Conservation (phyloP, 2,329 filamentous ascomycete genomes). For the Clarireedia homoeocarpa region DNA sequence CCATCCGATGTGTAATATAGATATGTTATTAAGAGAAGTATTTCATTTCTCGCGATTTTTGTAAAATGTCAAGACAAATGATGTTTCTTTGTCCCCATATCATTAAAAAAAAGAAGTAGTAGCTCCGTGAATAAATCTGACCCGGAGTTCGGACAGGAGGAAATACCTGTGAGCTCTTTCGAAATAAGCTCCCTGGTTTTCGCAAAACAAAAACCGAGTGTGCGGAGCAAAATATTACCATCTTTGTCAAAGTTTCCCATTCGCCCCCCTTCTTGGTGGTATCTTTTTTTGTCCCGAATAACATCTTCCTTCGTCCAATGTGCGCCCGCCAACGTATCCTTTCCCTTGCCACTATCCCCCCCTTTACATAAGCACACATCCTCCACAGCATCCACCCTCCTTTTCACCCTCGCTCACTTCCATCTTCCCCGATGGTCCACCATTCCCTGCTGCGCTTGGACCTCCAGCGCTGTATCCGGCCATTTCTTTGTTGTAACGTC, state of each 20-base stretch:
- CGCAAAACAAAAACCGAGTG: background rate
- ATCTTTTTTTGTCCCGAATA: slow-evolving; percentile 7
- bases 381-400: slow-evolving; percentile 68
- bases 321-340: background rate
- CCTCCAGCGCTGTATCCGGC: slow-evolving; percentile 73
- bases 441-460: slow-evolving; percentile 50
- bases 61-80: background rate
- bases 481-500: slow-evolving; percentile 98
- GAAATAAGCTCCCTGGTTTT: no score
- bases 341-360: background rate
- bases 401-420: slow-evolving; percentile 64
- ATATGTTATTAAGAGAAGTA: background rate
- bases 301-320: slow-evolving; percentile 1
- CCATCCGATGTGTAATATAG: no score
- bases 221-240: background rate
- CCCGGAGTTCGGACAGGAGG: background rate
- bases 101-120: background rate
- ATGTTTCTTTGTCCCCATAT: background rate
- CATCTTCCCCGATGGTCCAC: slow-evolving; percentile 58
- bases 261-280: background rate
- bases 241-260: background rate
- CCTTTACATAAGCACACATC: slow-evolving; percentile 79
- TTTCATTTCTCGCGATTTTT: background rate
- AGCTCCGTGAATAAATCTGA: background rate
- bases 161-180: background rate